Percentiles rank a stretch among this genome's conserved stretches.
Evolutionary conservation across 768 basidiomycete genomes (phyloP).

Genomic region (Clitopilus passeckerianus): DNA sequence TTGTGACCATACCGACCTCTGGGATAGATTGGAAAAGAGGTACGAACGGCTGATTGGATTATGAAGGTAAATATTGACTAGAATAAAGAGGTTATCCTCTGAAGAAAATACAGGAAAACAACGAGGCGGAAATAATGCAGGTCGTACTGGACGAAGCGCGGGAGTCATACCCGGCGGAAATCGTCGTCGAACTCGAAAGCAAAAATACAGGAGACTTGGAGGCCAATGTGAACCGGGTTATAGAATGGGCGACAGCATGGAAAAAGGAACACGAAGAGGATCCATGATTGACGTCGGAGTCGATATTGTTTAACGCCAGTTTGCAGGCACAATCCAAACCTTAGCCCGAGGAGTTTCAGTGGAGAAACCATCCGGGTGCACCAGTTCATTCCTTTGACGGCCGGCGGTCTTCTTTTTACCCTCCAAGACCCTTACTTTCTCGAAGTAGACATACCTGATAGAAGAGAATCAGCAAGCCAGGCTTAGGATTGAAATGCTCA

Average conservation of each 20-base stretch:
- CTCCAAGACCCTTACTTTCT: constrained; percentile 38
- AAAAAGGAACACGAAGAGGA: constrained; percentile 27
- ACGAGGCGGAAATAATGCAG: constrained; percentile 97
- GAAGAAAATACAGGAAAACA: constrained; percentile 97
- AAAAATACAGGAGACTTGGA: constrained; percentile 78
- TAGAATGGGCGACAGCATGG: constrained; percentile 88
- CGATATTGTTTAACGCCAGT: background rate
- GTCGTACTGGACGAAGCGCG: constrained; percentile 86
- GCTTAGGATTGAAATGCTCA: background rate
- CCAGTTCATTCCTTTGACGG: constrained; percentile 26
- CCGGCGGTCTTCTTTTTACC: constrained; percentile 44
- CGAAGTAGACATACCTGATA: constrained; percentile 41
- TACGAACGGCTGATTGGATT: constrained; percentile 23
- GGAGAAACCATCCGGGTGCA: constrained; percentile 20
- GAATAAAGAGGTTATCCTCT: constrained; percentile 68
- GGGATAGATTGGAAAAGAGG: constrained; percentile 91
- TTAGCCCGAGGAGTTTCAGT: constrained; percentile 14
- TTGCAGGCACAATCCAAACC: background rate
- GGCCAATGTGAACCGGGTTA: constrained; percentile 79
- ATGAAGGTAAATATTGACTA: background rate
- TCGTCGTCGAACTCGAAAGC: constrained; percentile 81
- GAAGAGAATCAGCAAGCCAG: background rate
- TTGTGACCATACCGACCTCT: constrained; percentile 82
- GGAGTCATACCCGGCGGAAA: constrained; percentile 78
- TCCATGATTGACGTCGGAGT: background rate